Base-by-base conservation (phyloP, 129 eudicot species). In the Chrysanthemum lavandulifolium region DNA sequence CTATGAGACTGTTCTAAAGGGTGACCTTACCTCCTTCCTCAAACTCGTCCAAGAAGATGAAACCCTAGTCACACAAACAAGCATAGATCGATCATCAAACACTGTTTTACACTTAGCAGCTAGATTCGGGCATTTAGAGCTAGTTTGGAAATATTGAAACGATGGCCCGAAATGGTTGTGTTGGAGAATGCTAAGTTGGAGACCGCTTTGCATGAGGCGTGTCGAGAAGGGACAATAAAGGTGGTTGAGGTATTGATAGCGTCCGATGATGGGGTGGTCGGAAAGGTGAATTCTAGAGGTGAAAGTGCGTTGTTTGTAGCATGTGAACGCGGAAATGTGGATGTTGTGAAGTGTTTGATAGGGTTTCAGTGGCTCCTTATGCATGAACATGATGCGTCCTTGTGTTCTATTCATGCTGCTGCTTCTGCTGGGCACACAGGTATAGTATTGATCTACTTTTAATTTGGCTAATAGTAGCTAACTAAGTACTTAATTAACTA, bases 341-440 rank as follows among this genome's bases (percentile, higher is more conserved):
- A 86, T 1, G 83, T 78, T 57, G 91, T 77, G 59, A 86, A 78
- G 73, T 31, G 61, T 62, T 48, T 86, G 76, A 1, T 86, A n/a
- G 59, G 53, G 71, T 74, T 80, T 16, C 82, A 78, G 1, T 59
- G 71, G 82, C 69, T 86, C 69, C 60, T 83, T 40, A 59, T 66
- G 85, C 80, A 83, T 16, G 87, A 86, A 67, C 47, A 77, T 36
- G 91, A 86, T 78, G 76, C 58, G 5, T 72, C 12, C 21, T 54
- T 67, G 13, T 80, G 77, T 78, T 83, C 91, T 7, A 80, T 86
- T 57, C 91, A 86, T 80, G 87, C 65, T 56, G 91, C 91, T 71
- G 91, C 86, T 61, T 66, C 83, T 7, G 82, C 67, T 60, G 91
- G 91, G 31, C 85, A 80, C 55, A 83, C 82, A 66, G 86, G 91